Percentiles rank a stretch among this genome's conserved stretches.
These are phyloP conservation scores for Elasticomyces elasticus DNA, from an alignment of 495 filamentous ascomycete genomes.

Conservation along the genomic window DNA sequence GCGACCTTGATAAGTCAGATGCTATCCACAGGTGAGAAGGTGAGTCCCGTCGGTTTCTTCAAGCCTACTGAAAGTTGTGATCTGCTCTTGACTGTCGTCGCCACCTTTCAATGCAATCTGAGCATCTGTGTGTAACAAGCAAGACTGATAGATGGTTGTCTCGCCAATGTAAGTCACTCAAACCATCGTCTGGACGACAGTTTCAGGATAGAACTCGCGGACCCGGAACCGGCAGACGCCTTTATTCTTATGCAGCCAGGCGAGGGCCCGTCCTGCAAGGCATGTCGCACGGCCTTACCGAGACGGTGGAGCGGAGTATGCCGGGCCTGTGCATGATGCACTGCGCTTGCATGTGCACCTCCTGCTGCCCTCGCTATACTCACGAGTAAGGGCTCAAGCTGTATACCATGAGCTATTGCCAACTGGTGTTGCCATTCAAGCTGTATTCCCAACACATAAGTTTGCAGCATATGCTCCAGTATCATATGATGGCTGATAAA, in stretches of 20 bases:
- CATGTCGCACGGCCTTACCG: conserved; percentile 3
- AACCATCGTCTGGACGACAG: neutral
- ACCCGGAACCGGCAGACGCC: neutral
- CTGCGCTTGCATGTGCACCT: neutral
- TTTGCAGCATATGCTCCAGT: too few species aligned
- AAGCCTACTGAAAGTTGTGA: neutral
- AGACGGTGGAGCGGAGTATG: neutral
- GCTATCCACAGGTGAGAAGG: neutral
- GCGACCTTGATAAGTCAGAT: too few species aligned
- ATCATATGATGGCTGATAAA: neutral
- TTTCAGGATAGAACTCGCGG: neutral
- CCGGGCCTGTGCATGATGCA: neutral
- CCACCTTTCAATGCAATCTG: too few species aligned
- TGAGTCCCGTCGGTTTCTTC: neutral
- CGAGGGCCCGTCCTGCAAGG: conserved; percentile 1
- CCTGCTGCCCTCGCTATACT: neutral
- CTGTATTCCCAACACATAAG: too few species aligned
- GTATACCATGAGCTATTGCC: too few species aligned
- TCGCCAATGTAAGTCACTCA: neutral
- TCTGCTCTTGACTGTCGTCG: neutral
- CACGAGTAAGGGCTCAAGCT: neutral
- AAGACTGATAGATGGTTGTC: too few species aligned
- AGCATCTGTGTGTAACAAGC: too few species aligned
- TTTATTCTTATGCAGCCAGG: neutral
- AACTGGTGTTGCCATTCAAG: too few species aligned